Base-by-base conservation (phyloP, 805 yeast species). In the Teunomyces cretensis region DNA sequence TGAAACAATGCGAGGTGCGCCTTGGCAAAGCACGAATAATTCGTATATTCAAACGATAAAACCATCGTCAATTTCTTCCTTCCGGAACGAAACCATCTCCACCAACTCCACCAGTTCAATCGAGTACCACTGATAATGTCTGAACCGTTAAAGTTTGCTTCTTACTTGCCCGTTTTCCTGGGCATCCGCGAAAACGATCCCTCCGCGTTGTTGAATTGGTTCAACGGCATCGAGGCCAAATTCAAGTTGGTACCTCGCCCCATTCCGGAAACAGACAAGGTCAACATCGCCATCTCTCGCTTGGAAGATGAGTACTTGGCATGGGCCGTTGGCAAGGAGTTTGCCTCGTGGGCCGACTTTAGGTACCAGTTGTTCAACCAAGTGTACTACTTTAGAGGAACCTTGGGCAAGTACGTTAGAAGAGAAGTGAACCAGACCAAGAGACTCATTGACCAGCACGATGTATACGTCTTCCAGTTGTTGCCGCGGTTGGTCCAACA, bases 331-430 rank as follows among this genome's bases (percentile, higher is more conserved):
- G 19, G 11, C 14, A 17, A 12, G 14, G n/a, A 14, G 6, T 38
- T 38, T n/a, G 41, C 6, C 7, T 38, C 26, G 32, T 38, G 41
- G 41, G 22, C 17, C 30, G 24, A 38, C 6, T 38, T 38, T 13
- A 24, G 14, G 24, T 38, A 38, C 14, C 24, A 38, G 9, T 27
- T 38, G 22, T 14, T 38, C 41, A 27, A 38, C 41, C 30, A 38
- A 13, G 30, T 15, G n/a, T 38, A 38, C 22, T 14, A 26, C 13
- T 28, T 38, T 26, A 38, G 41, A 17, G 32, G 30, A 6, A 28
- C 13, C 11, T 38, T 38, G 41, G 41, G 41, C 14, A 26, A 38
- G 12, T 24, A 38, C n/a, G 32, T 27, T 9, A 26, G 26, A n/a
- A 13, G 41, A 9, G 15, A 26, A 11, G 41, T 38, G 14, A 38